These are phyloP conservation scores for Wickerhamomyces bisporus DNA, from an alignment of 805 yeast species.

Conservation along the genomic window DNA sequence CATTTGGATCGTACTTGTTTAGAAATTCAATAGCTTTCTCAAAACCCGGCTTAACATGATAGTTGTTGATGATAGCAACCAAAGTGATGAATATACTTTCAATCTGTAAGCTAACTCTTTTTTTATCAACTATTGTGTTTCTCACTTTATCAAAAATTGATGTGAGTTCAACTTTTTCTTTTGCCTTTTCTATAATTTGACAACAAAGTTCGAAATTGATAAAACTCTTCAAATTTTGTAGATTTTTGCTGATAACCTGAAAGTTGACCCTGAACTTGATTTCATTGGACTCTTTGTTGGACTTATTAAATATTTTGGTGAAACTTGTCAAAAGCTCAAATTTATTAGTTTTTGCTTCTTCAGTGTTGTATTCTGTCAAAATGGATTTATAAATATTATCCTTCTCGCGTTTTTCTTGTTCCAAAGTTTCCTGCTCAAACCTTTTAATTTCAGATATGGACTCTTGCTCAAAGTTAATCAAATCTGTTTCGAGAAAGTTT, in stretches of 20 bases:
- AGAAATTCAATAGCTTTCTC: slow-evolving; percentile 70
- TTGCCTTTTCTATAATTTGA: slow-evolving; percentile 63
- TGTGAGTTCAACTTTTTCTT: slow-evolving; percentile 55
- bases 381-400: slow-evolving; percentile 35
- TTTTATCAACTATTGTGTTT: slow-evolving; percentile 26
- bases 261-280: slow-evolving; percentile 72
- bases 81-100: slow-evolving; percentile 67
- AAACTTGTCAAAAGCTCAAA: slow-evolving; percentile 60
- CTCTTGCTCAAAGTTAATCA: slow-evolving; percentile 25
- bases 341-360: slow-evolving; percentile 30
- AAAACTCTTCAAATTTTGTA: slow-evolving; percentile 69
- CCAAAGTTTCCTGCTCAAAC: slow-evolving; percentile 22
- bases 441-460: slow-evolving; percentile 22
- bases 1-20: slow-evolving; percentile 62
- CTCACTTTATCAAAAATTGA: slow-evolving; percentile 36
- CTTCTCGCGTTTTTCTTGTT: slow-evolving; percentile 35
- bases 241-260: slow-evolving; percentile 67
- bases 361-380: slow-evolving; percentile 34
- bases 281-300: slow-evolving; percentile 29
- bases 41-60: slow-evolving; percentile 85
- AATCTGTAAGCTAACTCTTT: slow-evolving; percentile 31
- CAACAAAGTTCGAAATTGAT: slow-evolving; percentile 80
- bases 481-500: slow-evolving; percentile 28
- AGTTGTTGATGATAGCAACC: slow-evolving; percentile 54
- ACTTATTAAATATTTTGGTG: slow-evolving; percentile 51